These are phyloP conservation scores for Nicotiana tomentosiformis DNA, from an alignment of 257 asterid genomes.

Conservation along the genomic window DNA sequence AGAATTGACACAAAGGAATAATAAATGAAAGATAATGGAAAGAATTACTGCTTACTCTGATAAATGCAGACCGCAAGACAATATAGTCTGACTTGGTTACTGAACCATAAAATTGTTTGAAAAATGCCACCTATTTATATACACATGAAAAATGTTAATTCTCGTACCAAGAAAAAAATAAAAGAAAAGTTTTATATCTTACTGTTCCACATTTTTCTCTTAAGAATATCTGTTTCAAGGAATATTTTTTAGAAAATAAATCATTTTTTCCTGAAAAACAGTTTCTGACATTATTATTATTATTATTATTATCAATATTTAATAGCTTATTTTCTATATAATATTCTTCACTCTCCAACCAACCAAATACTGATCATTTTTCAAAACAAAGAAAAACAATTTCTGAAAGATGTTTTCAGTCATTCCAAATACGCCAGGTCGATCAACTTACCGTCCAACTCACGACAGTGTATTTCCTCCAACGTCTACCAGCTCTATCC, in stretches of 20 bases:
- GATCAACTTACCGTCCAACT: constrained; percentile 63
- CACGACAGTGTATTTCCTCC: constrained; percentile 61
- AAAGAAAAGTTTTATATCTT: not conserved
- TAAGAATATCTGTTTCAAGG: not conserved
- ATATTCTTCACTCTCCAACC: not conserved
- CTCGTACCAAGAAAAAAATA: not conserved
- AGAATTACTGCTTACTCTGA: constrained; percentile 38
- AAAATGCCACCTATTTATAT: constrained; percentile 56
- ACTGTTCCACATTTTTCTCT: not conserved
- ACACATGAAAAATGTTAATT: not conserved
- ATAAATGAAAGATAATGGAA: constrained; percentile 4
- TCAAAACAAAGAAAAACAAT: no score
- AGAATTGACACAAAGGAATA: not conserved
- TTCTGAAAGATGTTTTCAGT: not conserved
- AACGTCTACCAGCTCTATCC: constrained; percentile 55
- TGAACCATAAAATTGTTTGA: constrained; percentile 83
- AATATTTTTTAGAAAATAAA: no score
- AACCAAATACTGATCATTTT: not conserved
- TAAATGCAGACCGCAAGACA: constrained; percentile 75
- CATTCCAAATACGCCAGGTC: not conserved
- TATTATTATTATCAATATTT: not conserved
- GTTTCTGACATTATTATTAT: not conserved
- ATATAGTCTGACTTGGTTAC: constrained; percentile 75
- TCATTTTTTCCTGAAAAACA: no score
- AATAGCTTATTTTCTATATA: not conserved